These are phyloP conservation scores for Suillus subalutaceus DNA, from an alignment of 768 basidiomycete genomes.

Conservation along the genomic window DNA sequence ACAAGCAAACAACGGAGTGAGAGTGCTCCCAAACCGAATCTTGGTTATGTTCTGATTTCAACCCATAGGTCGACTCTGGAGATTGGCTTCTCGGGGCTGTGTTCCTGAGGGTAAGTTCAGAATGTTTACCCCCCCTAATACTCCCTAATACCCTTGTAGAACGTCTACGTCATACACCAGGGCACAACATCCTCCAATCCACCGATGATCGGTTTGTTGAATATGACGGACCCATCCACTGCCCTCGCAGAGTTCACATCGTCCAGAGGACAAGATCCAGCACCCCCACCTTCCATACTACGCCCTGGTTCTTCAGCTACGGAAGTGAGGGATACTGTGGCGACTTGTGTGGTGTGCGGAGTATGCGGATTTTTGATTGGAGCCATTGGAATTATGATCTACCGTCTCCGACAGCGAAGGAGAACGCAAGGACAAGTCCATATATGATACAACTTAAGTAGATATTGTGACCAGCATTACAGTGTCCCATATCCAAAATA, in stretches of 20 bases:
- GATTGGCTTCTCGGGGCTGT: conserved; percentile 67
- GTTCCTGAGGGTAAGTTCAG: conserved; percentile 49
- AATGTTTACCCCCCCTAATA: background rate
- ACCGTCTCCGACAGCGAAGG: conserved; percentile 9
- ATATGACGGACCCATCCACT: conserved; percentile 41
- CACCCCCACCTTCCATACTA: conserved; percentile 25
- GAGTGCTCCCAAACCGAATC: background rate
- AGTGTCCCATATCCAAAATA: background rate
- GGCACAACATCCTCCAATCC: conserved; percentile 40
- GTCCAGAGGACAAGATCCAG: conserved; percentile 45
- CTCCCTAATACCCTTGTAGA: conserved; percentile 38
- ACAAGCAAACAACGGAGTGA: conserved; percentile 53
- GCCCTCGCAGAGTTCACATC: conserved; percentile 43
- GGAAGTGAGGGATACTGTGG: conserved; percentile 21
- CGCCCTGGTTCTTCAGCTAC: conserved; percentile 11
- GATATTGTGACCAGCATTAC: background rate
- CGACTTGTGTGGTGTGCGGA: conserved; percentile 27
- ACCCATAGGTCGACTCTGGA: conserved; percentile 47
- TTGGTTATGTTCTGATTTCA: conserved; percentile 11
- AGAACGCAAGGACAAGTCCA: conserved; percentile 12
- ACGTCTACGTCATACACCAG: conserved; percentile 56
- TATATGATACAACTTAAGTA: conserved; percentile 1
- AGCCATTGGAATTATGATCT: conserved; percentile 26
- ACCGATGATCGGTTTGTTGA: conserved; percentile 49
- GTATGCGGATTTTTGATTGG: conserved; percentile 43